Evolutionary conservation across 1,284 basidiomycete species (phyloP).

Genomic region (Blastosporella zonata): DNA sequence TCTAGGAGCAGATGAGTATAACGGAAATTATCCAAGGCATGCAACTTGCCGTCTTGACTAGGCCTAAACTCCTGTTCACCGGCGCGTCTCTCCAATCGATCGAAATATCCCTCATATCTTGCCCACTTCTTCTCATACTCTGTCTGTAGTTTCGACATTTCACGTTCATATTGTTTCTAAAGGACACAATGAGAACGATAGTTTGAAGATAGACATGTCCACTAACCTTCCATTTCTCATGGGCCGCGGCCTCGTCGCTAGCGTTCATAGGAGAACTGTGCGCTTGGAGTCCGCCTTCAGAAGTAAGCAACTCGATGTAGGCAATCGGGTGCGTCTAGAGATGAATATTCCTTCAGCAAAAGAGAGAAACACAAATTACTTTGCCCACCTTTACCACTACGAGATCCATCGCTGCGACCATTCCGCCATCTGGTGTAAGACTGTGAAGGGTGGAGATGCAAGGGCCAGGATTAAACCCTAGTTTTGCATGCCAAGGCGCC

Average conservation of each 20-base stretch:
- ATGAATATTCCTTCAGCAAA: slow-evolving; percentile 17
- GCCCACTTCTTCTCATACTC: slow-evolving; percentile 52
- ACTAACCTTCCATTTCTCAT: slow-evolving; percentile 72
- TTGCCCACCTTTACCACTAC: slow-evolving; percentile 66
- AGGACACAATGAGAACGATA: neutral
- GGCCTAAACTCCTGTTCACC: slow-evolving; percentile 37
- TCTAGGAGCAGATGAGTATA: slow-evolving; percentile 31
- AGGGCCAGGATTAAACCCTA: slow-evolving; percentile 69
- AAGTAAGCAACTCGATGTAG: slow-evolving; percentile 58
- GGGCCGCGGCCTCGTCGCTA: slow-evolving; percentile 61
- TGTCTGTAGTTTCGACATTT: slow-evolving; percentile 49
- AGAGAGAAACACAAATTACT: slow-evolving; percentile 24
- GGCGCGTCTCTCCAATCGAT: slow-evolving; percentile 54
- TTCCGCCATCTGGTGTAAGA: slow-evolving; percentile 80
- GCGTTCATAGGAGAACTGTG: slow-evolving; percentile 64
- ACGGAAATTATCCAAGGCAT: neutral
- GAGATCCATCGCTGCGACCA: slow-evolving; percentile 75
- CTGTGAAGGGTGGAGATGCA: slow-evolving; percentile 79
- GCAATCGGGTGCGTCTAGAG: slow-evolving; percentile 58
- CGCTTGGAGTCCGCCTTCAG: slow-evolving; percentile 49
- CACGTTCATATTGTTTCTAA: slow-evolving; percentile 52
- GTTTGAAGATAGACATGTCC: neutral
- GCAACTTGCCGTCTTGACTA: slow-evolving; percentile 43
- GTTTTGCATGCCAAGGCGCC: slow-evolving; percentile 82
- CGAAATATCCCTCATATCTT: slow-evolving; percentile 49